Evolutionary conservation across 2,329 filamentous ascomycete genomes (phyloP).

Genomic region (Herpotrichia juniperi): DNA sequence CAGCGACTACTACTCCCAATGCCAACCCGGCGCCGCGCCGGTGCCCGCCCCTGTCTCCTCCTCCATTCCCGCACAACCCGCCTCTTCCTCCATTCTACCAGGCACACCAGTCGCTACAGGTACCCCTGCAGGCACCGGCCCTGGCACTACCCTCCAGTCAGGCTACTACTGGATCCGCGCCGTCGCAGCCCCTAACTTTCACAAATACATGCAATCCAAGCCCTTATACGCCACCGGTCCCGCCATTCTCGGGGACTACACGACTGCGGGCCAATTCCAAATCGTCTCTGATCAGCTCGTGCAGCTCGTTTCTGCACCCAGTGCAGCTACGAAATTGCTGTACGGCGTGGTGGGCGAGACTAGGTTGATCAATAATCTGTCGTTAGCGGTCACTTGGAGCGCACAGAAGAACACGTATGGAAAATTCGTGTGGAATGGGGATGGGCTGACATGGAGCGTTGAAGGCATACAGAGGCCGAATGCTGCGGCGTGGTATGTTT

Average conservation of each 20-base stretch:
- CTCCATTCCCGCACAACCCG: slow-evolving; percentile 18
- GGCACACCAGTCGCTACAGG: slow-evolving; percentile 28
- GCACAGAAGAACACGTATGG: slow-evolving; percentile 60
- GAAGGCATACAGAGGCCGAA: slow-evolving; percentile 60
- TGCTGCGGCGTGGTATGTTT: slow-evolving; percentile 65
- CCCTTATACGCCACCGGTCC: slow-evolving; percentile 49
- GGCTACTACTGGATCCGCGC: slow-evolving; percentile 65
- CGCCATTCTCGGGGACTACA: slow-evolving; percentile 59
- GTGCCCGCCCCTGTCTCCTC: slow-evolving; percentile 14
- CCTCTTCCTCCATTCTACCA: slow-evolving; percentile 12
- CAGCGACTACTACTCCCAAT: slow-evolving; percentile 49
- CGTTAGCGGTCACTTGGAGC: slow-evolving; percentile 59
- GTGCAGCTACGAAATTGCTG: slow-evolving; percentile 51
- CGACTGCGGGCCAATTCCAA: slow-evolving; percentile 64
- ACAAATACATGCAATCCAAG: slow-evolving; percentile 48
- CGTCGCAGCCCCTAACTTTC: slow-evolving; percentile 62
- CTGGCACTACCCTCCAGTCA: slow-evolving; percentile 54
- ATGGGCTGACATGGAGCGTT: slow-evolving; percentile 62
- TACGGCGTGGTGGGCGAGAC: slow-evolving; percentile 38
- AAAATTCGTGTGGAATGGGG: slow-evolving; percentile 63
- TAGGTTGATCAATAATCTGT: slow-evolving; percentile 38
- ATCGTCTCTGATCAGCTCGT: slow-evolving; percentile 63
- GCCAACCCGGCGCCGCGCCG: slow-evolving; percentile 43
- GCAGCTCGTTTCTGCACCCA: slow-evolving; percentile 57
- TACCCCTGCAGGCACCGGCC: slow-evolving; percentile 38